Conservation (phyloP, 1,284 basidiomycete genomes). For the Ceratobasidium sp. region DNA sequence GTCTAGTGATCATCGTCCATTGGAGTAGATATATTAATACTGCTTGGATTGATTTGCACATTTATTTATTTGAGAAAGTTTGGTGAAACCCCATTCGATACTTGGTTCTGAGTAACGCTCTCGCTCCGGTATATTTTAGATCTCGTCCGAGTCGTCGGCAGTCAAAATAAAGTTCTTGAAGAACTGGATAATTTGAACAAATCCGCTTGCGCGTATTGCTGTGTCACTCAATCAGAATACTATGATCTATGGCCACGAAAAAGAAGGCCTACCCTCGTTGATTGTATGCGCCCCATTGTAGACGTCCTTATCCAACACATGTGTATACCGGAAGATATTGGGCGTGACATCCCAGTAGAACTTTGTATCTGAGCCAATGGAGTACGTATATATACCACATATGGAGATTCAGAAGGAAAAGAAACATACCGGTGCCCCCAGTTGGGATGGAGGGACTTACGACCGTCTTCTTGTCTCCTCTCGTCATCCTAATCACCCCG, state of each 20-base stretch:
- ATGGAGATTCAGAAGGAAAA: not conserved
- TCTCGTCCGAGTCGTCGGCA: slow-evolving; percentile 45
- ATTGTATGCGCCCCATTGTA: slow-evolving; percentile 65
- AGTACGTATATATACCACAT: too few species aligned
- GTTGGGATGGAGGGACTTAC: slow-evolving; percentile 62
- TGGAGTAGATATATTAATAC: not conserved
- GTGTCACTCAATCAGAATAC: not conserved
- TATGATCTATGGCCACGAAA: not conserved
- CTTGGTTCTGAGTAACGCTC: too few species aligned
- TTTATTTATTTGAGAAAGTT: too few species aligned
- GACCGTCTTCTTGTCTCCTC: slow-evolving; percentile 48
- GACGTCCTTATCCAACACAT: slow-evolving; percentile 43
- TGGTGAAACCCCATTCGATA: too few species aligned
- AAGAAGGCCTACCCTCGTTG: slow-evolving; percentile 57
- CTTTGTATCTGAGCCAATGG: slow-evolving; percentile 54
- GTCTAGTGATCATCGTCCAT: not conserved
- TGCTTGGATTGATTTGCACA: too few species aligned
- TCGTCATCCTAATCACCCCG: slow-evolving; percentile 56
- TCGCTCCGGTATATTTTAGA: too few species aligned
- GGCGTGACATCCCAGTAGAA: slow-evolving; percentile 60
- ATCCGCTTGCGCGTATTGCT: slow-evolving; percentile 44
- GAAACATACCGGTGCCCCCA: slow-evolving; percentile 50
- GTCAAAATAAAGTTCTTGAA: slow-evolving; percentile 51
- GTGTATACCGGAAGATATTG: slow-evolving; percentile 63
- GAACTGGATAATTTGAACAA: slow-evolving; percentile 49